Base-by-base conservation (phyloP, 306 rosid genomes). In the Cercis canadensis region DNA sequence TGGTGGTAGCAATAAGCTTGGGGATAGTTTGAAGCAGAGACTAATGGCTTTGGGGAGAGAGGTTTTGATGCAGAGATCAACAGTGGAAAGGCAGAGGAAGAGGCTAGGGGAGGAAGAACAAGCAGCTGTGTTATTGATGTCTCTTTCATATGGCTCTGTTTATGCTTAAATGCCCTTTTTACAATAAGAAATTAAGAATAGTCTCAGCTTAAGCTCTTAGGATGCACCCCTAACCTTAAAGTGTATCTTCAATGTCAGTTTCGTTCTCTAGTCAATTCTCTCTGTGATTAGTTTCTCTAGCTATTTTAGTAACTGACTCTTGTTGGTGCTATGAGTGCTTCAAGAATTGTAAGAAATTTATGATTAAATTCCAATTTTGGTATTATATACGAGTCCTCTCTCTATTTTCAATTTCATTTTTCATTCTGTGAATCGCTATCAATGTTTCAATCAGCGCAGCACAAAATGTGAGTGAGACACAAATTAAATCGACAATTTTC, bases 61-160 rank as follows among this genome's bases (percentile, higher is more conserved):
- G 37, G 96, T 91, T 4, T 68, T 87, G 88, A 84, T 87, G 96
- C 92, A 86, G 63, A 75, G 96, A 85, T 89, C 97, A 8, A 75
- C 77, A 0, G 86, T 87, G 29, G 94, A 88, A 65, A 79, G 87
- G 51, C 90, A 86, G 56, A 70, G 90, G 75, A 92, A 81, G 86
- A 92, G 86, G 76, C 43, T 92, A 1, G 93, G 93, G 0, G 97
- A 95, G 51, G 99, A 92, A 57, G 97, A 95, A 78, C 90, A 92
- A 86, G 97, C 96, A 24, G 99, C 99, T 0, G 90, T 95, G 21
- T 11, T 95, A 4, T 76, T 95, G 57, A 95, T 95, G 99, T 92
- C 99, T 15, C 89, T 95, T 0, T 92, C 99, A 11, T 88, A 87
- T 73, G 97, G 96, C 75, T 91, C 93, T 10, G 97, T 95, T 16